Evolutionary conservation across 495 filamentous ascomycete species (phyloP), one percentile per base, ranked within the genome.

Genomic region (Polyplosphaeria fusca): DNA sequence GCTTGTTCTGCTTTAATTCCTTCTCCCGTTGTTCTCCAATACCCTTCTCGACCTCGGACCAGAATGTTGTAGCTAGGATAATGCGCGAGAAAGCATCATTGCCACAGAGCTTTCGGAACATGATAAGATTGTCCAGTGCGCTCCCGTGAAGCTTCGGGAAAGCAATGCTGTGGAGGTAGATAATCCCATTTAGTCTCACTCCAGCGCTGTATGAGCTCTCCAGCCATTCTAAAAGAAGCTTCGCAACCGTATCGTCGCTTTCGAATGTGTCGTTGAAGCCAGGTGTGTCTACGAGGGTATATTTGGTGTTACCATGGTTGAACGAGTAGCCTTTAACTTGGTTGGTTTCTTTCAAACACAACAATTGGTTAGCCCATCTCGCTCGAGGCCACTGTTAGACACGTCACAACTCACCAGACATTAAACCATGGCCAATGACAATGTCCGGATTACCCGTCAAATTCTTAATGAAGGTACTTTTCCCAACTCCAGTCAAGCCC

Each of bases 401-500:
- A 5, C 19, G 28, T 1, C 18, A 38, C 12, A 9, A 35, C 53
- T 5, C 25, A 49, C 53, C 30, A 47, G 32, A 41, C 1, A 24
- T 43, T 24, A 57, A 42, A 1, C 53, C 38, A 43, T 57, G 53
- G 0, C 72, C 71, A 40, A 70, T 64, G 11, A 66, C 63, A 18
- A 70, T 48, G 45, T 63, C 58, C 5, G 49, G 42, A 16, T 54
- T 61, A 0, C 61, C 64, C 25, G 45, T 49, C 14, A 73, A 38
- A 14, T 57, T 58, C 13, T 68, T 62, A 46, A 76, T 64, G 37
- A 75, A 73, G 20, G 61, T 62, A 26, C 67, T 74, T 61, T 76
- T 76, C 30, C 74, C 74, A 1, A 65, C 58, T 14, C 74, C 71
- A 2, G 73, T 73, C 30, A 67, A 60, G 7, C 73, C 72, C 66